Percentiles rank a stretch among this genome's conserved stretches.
phyloP scores from a whole-genome alignment of 805 yeast genomes.

The Schwanniomyces polymorphus region DNA sequence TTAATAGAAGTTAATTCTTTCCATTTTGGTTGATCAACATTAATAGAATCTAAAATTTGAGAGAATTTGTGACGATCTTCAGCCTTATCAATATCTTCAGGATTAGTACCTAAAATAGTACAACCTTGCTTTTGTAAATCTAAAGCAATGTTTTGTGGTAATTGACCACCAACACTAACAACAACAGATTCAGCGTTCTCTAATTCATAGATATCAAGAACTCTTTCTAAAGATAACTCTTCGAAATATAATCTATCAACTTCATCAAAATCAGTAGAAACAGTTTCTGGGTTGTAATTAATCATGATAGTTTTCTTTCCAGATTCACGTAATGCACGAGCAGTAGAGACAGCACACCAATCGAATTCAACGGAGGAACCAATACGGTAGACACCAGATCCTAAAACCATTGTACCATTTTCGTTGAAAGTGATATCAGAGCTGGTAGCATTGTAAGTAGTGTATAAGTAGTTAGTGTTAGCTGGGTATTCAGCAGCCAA shows the following conservation, averaged over 20 bases:
- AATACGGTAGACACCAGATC: constrained; percentile 98
- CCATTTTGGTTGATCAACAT: constrained; percentile 97
- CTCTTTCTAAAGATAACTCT: constrained; percentile 93
- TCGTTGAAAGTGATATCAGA: constrained; percentile 86
- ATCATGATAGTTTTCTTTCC: constrained; percentile 94
- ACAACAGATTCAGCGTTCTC: constrained; percentile 89
- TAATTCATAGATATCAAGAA: constrained; percentile 93
- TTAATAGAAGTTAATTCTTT: constrained; percentile 85
- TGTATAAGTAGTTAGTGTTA: constrained; percentile 89
- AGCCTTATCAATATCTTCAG: constrained; percentile 93
- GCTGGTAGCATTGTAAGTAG: constrained; percentile 89
- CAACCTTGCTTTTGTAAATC: constrained; percentile 79
- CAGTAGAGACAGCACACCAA: constrained; percentile 99
- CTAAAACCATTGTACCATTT: constrained; percentile 89
- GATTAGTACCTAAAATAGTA: constrained; percentile 88
- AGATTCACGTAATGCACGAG: constrained; percentile 84
- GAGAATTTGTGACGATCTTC: constrained; percentile 99
- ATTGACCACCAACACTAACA: constrained; percentile 96
- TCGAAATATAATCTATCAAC: constrained; percentile 97
- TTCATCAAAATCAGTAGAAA: constrained; percentile 96
- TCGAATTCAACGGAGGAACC: constrained; percentile 98
- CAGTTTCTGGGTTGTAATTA: constrained; percentile 98
- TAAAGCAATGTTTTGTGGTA: constrained; percentile 96
- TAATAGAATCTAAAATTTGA: constrained; percentile 86
- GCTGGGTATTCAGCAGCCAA: constrained; percentile 99